Evolutionary conservation across 2,329 filamentous ascomycete species (phyloP), one percentile per base, ranked within the genome.

Genomic region (Orbilia ellipsospora): DNA sequence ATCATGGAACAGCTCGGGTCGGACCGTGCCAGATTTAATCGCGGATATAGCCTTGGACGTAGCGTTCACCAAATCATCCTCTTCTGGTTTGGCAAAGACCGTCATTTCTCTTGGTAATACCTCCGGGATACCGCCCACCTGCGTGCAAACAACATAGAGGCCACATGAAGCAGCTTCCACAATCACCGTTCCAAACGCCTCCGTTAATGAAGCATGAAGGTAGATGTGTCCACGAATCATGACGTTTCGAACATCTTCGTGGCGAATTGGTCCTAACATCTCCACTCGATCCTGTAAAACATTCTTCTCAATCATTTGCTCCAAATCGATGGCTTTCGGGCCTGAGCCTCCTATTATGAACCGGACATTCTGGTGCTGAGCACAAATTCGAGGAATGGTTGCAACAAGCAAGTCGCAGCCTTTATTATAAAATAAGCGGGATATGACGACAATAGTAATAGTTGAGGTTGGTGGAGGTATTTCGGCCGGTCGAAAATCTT

Each of bases 151-250:
- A 2, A 99, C 93, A 80, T 98, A 98, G 0, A 99, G 84, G 0
- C 96, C 96, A 80, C 95, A 99, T 78, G 91, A 95, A 31, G 95
- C 95, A 5, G 95, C 95, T 83, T 99, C 95, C 31, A 99, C 96
- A 67, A 99, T 94, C 77, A 99, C 95, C 0, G 95, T 99, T 20
- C 95, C 95, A 80, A 99, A 99, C 0, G 95, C 95, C 82, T 99
- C 95, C 0, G 95, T 99, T 56, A 99, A 86, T 68, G 92, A 96
- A 0, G 95, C 95, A 80, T 98, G 94, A 0, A 99, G 88, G 81
- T 98, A 98, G 77, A 99, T 96, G 81, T 99, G 94, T 0, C 95
- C 95, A 65, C 92, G 89, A 16, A 97, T 90, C 95, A 99, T 99
- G 77, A 99, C 94, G 81, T 98, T 93, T 78, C 95, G 90, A 15